Percentiles rank a stretch among this genome's conserved stretches.
Evolutionary conservation across 179 eudicot genomes (phyloP).

Genomic region (Actinidia chinensis): DNA sequence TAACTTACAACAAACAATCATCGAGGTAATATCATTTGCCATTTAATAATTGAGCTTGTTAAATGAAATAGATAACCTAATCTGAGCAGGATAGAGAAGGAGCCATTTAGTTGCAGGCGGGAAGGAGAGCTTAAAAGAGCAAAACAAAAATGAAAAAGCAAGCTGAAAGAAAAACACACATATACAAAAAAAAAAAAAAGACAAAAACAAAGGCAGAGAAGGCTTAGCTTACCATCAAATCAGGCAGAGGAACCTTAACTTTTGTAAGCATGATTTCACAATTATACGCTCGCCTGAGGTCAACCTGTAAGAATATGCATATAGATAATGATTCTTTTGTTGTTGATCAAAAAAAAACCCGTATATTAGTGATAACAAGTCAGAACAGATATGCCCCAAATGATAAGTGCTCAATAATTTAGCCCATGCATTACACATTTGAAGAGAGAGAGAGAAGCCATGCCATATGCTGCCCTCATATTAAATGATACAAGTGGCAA

Average conservation of each 20-base stretch:
- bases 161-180: background rate
- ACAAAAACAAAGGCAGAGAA: constrained; percentile 1
- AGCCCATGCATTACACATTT: constrained; percentile 7
- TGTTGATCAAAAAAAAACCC: background rate
- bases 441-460: background rate
- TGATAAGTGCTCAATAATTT: background rate
- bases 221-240: constrained; percentile 62
- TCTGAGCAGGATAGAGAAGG: background rate
- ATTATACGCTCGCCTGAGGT: constrained; percentile 75
- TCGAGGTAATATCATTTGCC: background rate
- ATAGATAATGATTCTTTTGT: too few species aligned
- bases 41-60: background rate
- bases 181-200: background rate
- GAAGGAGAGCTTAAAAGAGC: background rate
- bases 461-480: background rate
- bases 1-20: background rate
- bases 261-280: constrained; percentile 94
- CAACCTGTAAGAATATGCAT: constrained; percentile 51
- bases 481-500: background rate
- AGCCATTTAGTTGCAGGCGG: background rate
- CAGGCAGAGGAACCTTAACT: constrained; percentile 84
- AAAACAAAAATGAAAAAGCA: background rate
- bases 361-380: constrained; percentile 4
- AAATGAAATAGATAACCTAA: background rate
- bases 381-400: constrained; percentile 8